Percentiles rank a stretch among this genome's conserved stretches.
Conservation (phyloP, 805 yeast genomes). For the Ogataea naganishii region DNA sequence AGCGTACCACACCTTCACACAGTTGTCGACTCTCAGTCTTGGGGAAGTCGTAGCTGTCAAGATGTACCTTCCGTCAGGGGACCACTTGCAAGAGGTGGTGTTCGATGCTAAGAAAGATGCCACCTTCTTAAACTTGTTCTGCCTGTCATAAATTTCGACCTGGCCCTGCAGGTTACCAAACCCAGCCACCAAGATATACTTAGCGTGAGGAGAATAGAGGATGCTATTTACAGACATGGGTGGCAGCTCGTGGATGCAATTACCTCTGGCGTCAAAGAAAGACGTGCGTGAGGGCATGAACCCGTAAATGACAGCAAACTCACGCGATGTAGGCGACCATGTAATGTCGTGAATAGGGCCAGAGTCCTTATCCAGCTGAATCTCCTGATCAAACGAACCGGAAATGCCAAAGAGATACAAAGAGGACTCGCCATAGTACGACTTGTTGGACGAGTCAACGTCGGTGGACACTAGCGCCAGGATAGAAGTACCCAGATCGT, state of each 20-base stretch:
- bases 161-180: conserved; percentile 97
- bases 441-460: conserved; percentile 87
- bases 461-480: conserved; percentile 92
- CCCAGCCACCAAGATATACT: conserved; percentile 88
- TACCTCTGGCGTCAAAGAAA: conserved; percentile 91
- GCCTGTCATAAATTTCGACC: conserved; percentile 90
- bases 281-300: conserved; percentile 96
- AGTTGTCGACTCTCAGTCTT: conserved; percentile 92
- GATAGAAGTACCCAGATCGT: conserved; percentile 86
- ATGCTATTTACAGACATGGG: conserved; percentile 86
- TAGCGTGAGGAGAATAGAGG: conserved; percentile 88
- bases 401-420: conserved; percentile 86
- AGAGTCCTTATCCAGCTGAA: conserved; percentile 77
- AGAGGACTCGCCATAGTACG: conserved; percentile 95
- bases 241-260: conserved; percentile 73
- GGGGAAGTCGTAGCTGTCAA: conserved; percentile 97
- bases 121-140: conserved; percentile 70
- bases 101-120: conserved; percentile 84
- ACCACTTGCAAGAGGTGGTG: conserved; percentile 96
- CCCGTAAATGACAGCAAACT: conserved; percentile 95
- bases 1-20: conserved; percentile 89
- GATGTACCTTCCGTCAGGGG: conserved; percentile 91
- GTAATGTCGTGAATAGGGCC: conserved; percentile 97
- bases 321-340: conserved; percentile 95
- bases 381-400: conserved; percentile 85